Evolutionary conservation across 2,329 filamentous ascomycete genomes (phyloP), one percentile per base, ranked within the genome.

Genomic region (Lasiodiplodia hormozganensis): DNA sequence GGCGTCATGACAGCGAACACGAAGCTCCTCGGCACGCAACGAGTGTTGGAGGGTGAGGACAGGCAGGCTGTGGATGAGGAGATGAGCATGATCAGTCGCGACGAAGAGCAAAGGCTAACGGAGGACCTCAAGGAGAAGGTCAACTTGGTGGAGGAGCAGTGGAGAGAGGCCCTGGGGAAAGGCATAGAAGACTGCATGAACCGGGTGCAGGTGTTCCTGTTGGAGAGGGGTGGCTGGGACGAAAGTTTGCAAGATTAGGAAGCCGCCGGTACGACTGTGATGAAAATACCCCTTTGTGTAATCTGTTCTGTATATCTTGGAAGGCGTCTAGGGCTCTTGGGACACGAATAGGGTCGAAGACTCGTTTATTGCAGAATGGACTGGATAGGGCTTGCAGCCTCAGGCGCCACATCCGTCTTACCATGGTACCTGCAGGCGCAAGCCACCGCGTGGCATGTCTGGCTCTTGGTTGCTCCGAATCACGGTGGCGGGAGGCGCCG

Each of bases 61-160:
- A 69, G 76, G 25, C 73, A 73, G 62, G 80, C 82, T 34, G 78
- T 82, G 0, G 81, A 80, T 47, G 76, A 74, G 34, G 84, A 87
- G 72, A 85, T 87, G 82, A 71, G 86, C 69, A 84, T 85, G 67
- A 88, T 90, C 73, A 86, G 88, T 66, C 81, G 81, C n/a, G 85
- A 86, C 60, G 92, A 96, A 79, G 91, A 92, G 74, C 82, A 83
- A 43, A 82, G 87, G 67, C 80, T 97, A 75, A 97, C 94, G 7
- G 89, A 90, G 60, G 95, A 97, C 76, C 80, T 98, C 72, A 96
- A 98, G 81, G 95, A 97, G 75, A 97, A 96, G 80, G 96, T 97
- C 2, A 88, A 90, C 38, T 88, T 94, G 71, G 92, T 98, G 40
- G 94, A 97, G 80, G 91, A 93, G 67, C 93, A 97, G 80, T 98